Conservation (phyloP, 371 early-diverging fungal species). For the Mucor indicus region DNA sequence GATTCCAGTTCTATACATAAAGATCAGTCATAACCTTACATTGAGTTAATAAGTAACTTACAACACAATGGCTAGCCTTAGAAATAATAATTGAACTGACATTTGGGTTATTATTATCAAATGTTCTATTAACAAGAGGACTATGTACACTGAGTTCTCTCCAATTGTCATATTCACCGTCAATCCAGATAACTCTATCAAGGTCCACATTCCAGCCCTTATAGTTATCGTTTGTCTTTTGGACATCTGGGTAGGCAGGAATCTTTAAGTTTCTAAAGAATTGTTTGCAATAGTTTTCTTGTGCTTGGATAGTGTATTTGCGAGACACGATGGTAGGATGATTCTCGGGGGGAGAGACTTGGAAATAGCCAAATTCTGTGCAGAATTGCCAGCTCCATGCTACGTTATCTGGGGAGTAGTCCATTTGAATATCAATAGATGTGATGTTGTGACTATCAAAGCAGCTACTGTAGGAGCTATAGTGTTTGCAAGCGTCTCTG, state of each 20-base stretch:
- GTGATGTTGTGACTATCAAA: conserved; percentile 22
- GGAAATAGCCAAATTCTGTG: conserved; percentile 65
- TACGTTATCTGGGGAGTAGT: conserved; percentile 16
- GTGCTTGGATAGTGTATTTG: conserved; percentile 27
- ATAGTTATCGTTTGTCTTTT: conserved; percentile 32
- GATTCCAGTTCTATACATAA: neutral
- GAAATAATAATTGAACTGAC: conserved; percentile 11
- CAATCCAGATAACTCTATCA: conserved; percentile 48
- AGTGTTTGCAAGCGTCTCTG: too few relatives aligned
- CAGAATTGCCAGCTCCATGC: conserved; percentile 66
- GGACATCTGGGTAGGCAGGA: conserved; percentile 19
- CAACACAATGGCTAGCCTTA: conserved; percentile 13
- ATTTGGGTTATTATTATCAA: neutral
- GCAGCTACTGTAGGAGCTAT: conserved; percentile 12
- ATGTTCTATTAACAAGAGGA: neutral
- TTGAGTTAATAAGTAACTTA: neutral
- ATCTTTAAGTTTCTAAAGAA: conserved; percentile 29
- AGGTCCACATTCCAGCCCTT: conserved; percentile 47
- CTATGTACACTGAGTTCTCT: conserved; percentile 38
- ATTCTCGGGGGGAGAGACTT: conserved; percentile 37
- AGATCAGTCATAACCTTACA: neutral
- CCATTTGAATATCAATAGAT: conserved; percentile 8
- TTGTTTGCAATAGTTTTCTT: conserved; percentile 34
- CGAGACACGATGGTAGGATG: conserved; percentile 36
- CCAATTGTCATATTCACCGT: conserved; percentile 65